Evolutionary conservation across 495 filamentous ascomycete genomes (phyloP).

Genomic region (Aspergillus cristatus): DNA sequence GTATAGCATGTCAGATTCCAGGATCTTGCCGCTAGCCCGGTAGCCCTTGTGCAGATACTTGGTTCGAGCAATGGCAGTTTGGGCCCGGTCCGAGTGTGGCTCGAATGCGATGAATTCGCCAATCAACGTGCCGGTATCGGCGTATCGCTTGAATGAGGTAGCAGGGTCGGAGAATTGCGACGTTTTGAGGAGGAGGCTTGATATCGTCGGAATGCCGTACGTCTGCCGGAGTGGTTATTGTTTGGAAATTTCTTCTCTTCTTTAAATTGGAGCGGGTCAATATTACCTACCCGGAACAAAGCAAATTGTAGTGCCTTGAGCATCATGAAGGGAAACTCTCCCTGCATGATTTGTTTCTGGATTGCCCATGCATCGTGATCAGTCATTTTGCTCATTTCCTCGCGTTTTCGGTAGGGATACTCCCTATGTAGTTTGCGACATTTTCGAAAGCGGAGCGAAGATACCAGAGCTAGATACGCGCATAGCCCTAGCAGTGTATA

Average conservation of each 20-base stretch:
- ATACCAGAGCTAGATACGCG: constrained; percentile 15
- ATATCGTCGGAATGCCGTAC: constrained; percentile 58
- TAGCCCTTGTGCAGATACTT: constrained; percentile 57
- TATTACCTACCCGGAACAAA: constrained; percentile 42
- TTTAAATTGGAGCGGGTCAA: background rate
- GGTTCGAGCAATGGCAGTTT: constrained; percentile 51
- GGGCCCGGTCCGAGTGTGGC: constrained; percentile 40
- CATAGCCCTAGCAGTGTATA: too few relatives aligned
- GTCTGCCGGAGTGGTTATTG: constrained; percentile 31
- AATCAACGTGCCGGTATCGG: constrained; percentile 52
- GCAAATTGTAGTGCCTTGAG: constrained; percentile 51
- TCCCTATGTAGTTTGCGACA: constrained; percentile 30
- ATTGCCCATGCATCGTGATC: constrained; percentile 49
- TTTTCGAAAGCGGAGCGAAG: constrained; percentile 37
- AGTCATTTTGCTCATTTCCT: constrained; percentile 47
- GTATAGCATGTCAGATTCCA: constrained; percentile 56
- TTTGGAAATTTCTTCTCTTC: background rate
- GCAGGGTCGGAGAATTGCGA: constrained; percentile 43
- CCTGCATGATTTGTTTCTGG: constrained; percentile 33
- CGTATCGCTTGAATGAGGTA: constrained; percentile 50
- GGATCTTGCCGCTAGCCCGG: constrained; percentile 47
- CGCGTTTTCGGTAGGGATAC: constrained; percentile 39
- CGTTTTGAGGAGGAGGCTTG: constrained; percentile 46
- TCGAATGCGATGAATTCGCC: constrained; percentile 41
- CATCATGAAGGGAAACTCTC: constrained; percentile 48